Percentiles rank a stretch among this genome's conserved stretches.
These are phyloP conservation scores for Cladosporium colombiae DNA, from an alignment of 2,329 filamentous ascomycete species.

Conservation along the genomic window DNA sequence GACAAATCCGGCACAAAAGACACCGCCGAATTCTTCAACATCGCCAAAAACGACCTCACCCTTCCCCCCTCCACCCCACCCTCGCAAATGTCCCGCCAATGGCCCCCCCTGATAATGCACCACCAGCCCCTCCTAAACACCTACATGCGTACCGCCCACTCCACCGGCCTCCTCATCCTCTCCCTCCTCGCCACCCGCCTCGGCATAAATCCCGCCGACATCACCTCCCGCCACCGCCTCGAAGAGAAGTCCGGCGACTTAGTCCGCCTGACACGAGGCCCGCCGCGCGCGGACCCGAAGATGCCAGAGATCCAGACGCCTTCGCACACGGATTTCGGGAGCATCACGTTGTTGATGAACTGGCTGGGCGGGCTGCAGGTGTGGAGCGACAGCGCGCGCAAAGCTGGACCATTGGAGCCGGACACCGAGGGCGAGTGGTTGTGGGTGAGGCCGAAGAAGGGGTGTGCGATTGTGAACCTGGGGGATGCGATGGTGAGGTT, in stretches of 20 bases:
- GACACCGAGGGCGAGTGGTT: conserved; percentile 46
- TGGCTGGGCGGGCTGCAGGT: conserved; percentile 58
- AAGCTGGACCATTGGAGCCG: conserved; percentile 26
- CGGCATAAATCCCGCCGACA: conserved; percentile 44
- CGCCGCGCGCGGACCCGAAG: conserved; percentile 43
- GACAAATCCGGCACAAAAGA: conserved; percentile 53
- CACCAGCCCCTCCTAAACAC: conserved; percentile 39
- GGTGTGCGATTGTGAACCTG: conserved; percentile 51
- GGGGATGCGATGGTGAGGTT: conserved; percentile 52
- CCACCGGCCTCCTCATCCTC: conserved; percentile 49
- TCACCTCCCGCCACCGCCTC: conserved; percentile 49
- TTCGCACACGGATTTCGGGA: conserved; percentile 58
- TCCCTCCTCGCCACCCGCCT: conserved; percentile 49
- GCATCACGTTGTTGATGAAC: conserved; percentile 59
- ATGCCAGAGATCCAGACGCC: conserved; percentile 41
- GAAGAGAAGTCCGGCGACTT: conserved; percentile 50
- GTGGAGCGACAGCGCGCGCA: conserved; percentile 40
- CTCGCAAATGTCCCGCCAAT: conserved; percentile 29
- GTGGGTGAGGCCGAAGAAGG: conserved; percentile 55
- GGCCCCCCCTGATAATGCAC: conserved; percentile 32
- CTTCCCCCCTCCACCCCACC: conserved; percentile 37
- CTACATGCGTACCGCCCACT: conserved; percentile 51
- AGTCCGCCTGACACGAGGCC: conserved; percentile 54
- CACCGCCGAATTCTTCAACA: conserved; percentile 59
- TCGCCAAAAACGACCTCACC: conserved; percentile 57